Evolutionary conservation across 495 filamentous ascomycete species (phyloP), one percentile per base, ranked within the genome.

Genomic region (Cryomyces minteri): DNA sequence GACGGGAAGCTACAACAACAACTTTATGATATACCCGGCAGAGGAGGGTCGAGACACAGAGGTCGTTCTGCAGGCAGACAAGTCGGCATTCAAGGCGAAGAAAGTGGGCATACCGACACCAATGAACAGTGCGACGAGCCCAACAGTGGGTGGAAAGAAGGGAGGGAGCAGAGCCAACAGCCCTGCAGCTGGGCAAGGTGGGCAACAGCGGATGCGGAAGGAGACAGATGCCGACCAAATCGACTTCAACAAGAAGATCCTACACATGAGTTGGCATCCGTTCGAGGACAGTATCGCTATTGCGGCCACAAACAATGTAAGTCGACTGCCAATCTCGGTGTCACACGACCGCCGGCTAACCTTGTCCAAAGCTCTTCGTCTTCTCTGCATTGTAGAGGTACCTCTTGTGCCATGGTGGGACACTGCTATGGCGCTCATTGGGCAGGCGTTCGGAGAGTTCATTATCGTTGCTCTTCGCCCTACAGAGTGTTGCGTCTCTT

Each of bases 261-360:
- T 98, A 61, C 90, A 98, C 62, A 98, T 98, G 90, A 96, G 90
- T 66, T 98, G 90, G 90, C 90, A 98, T 77, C 90, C 90, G 41
- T 94, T 86, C 59, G 90, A 98, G 68, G 90, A 98, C 67, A 95
- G 88, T 66, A 98, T 98, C 69, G 90, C 90, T 39, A 98, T 98
- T 71, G 90, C 90, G 48, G 90, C 90, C 42, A 98, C 90, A 49
- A 98, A 98, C 70, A 98, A 98, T 65, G 90, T 96, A 65, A 80
- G 85, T 72, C 10, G 38, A 14, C 4, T 5, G 37, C 40, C 41
- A 46, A 6, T 32, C 12, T 44, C 18, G 30, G 39, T 48, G 45
- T 57, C 64, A 51, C 61, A 51, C 5, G 39, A 34, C 18, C n/a
- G 9, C 5, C 12, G n/a, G 44, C 51, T 53, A 47, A 50, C 25